Evolutionary conservation across 345 rosid species (phyloP).

Genomic region (Corchorus olitorius): DNA sequence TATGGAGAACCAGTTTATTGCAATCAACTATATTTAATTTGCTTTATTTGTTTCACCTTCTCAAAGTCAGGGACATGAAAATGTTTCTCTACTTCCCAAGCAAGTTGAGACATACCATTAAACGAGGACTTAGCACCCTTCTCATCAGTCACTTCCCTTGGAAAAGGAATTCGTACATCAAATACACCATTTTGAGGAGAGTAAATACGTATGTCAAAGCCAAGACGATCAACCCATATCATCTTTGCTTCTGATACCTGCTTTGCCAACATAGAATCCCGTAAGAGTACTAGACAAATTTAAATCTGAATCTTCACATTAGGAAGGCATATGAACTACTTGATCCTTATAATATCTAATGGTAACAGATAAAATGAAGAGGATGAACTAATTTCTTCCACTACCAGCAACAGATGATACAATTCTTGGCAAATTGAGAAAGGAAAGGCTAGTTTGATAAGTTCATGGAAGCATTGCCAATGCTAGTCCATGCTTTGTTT

Average conservation of each 20-base stretch:
- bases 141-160: slow-evolving; percentile 77
- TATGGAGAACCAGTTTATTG: slow-evolving; percentile 7
- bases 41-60: slow-evolving; percentile 73
- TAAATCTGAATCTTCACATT: background rate
- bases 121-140: slow-evolving; percentile 91
- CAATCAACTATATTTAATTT: slow-evolving; percentile 34
- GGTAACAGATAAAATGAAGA: background rate
- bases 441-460: background rate
- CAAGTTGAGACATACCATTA: slow-evolving; percentile 90
- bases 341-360: background rate
- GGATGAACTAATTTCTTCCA: background rate
- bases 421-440: no score
- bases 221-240: slow-evolving; percentile 91
- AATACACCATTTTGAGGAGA: slow-evolving; percentile 53
- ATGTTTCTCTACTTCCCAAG: slow-evolving; percentile 94
- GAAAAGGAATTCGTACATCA: slow-evolving; percentile 88
- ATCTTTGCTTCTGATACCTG: slow-evolving; percentile 82
- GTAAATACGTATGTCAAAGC: slow-evolving; percentile 71
- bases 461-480: background rate
- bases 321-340: background rate
- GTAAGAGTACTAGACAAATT: background rate
- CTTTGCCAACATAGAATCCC: slow-evolving; percentile 19
- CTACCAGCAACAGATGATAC: no score
- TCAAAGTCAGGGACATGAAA: slow-evolving; percentile 47
- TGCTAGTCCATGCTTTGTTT: background rate